Conservation (phyloP, 768 basidiomycete genomes). For the Lepiota brunneoincarnata region DNA sequence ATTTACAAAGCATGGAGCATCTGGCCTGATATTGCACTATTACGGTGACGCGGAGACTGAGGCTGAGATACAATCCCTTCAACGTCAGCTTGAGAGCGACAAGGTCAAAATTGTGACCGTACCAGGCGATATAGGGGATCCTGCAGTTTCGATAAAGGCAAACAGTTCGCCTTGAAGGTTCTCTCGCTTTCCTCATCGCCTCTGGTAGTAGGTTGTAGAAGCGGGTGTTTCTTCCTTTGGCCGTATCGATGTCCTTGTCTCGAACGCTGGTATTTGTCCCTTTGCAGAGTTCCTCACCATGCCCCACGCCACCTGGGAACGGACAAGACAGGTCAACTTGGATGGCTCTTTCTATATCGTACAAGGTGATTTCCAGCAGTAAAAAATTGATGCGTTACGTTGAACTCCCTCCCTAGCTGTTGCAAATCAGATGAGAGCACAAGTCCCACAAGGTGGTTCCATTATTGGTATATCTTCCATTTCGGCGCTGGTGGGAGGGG, state of each 20-base stretch:
- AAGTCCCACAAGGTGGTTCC: constrained; percentile 66
- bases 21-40: constrained; percentile 65
- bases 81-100: constrained; percentile 39
- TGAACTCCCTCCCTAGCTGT: constrained; percentile 39
- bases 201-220: constrained; percentile 53
- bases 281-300: constrained; percentile 74
- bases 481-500: constrained; percentile 76
- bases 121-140: constrained; percentile 63
- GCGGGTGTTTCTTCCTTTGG: constrained; percentile 58
- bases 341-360: constrained; percentile 74
- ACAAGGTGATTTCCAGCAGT: constrained; percentile 42
- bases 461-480: constrained; percentile 80
- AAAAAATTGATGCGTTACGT: not conserved
- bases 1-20: constrained; percentile 62
- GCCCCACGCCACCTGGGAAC: constrained; percentile 59
- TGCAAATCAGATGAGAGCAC: constrained; percentile 71
- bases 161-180: constrained; percentile 5
- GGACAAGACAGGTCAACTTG: constrained; percentile 68
- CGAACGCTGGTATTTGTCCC: constrained; percentile 65
- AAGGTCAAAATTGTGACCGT: constrained; percentile 45
- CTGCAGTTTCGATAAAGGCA: constrained; percentile 55
- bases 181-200: not conserved
- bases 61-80: constrained; percentile 44
- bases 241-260: constrained; percentile 55
- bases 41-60: constrained; percentile 56